Base-by-base conservation (phyloP, 225 moss, liverwort and hornwort genomes). In the Physcomitrellopsis africana region DNA sequence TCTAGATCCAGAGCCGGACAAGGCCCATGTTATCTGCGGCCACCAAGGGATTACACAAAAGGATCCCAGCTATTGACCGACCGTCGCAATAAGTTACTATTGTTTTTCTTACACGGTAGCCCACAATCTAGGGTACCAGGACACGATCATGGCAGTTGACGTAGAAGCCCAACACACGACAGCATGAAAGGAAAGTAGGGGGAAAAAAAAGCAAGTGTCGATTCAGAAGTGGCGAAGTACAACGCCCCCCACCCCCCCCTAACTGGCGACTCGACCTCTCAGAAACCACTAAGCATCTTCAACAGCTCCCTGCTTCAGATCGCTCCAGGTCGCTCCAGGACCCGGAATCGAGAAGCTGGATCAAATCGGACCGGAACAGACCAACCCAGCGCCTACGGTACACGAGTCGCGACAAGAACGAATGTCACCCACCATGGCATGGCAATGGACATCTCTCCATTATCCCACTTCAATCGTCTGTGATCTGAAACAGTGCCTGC, bases 1-100 rank as follows among this genome's bases (percentile, higher is more conserved):
- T 44, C 57, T 43, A 56, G 70, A 70, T 70, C 70, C 52, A 32
- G 67, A 51, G 68, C 68, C 56, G 44, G 69, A 56, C 69, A 53
- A 7, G 17, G 10, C n/a, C 27, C 67, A 67, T 67, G 67, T 49
- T 67, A 51, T 67, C 15, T n/a, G 17, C 49, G 51, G 68, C 29
- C 32, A 12, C 52, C 32, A 18, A 68, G 18, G 48, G 47, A 66
- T 48, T 49, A 2, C 47, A n/a, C n/a, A 7, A 42, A 18, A n/a
- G 24, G 66, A 16, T 16, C 9, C 54, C 54, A 49, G 12, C 49
- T 49, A 49, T 2, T 49, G 49, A 11, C 19, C 18, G 54, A 15
- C 18, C 54, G 17, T 52, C 16, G 16, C 55, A 66, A 48, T 48
- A 47, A 46, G 47, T 48, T 26, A 66, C 47, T 48, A 68, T 68